A percentile compares a stretch with the other conserved stretches of the same genome.
These are phyloP conservation scores for Acanthamoeba royreba DNA, from an alignment of 208 protist genomes.

Conservation along the genomic window DNA sequence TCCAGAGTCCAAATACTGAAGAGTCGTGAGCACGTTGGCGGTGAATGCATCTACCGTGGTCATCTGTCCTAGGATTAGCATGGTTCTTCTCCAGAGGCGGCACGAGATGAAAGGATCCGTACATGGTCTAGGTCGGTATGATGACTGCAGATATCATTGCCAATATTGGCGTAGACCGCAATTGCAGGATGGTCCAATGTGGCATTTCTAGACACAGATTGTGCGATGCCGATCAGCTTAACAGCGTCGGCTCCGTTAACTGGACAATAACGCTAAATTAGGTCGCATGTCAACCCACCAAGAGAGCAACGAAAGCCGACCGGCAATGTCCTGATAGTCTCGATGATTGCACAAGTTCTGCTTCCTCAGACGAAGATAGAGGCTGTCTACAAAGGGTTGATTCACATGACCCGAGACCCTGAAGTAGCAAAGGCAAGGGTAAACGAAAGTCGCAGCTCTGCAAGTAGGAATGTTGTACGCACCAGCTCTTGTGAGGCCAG, in stretches of 20 bases:
- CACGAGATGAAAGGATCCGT: not conserved
- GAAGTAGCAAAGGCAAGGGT: conserved; percentile 6
- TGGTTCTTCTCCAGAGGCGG: too few species aligned
- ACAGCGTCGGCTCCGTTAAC: conserved; percentile 78
- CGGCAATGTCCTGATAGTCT: conserved; percentile 81
- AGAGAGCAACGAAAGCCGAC: not conserved
- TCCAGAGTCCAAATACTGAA: conserved; percentile 60
- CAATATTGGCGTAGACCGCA: conserved; percentile 76
- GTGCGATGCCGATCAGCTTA: conserved; percentile 56
- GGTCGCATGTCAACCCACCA: not conserved
- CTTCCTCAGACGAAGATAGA: conserved; percentile 73
- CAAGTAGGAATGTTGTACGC: not conserved
- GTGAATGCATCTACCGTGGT: conserved; percentile 19
- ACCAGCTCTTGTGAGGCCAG: conserved; percentile 68
- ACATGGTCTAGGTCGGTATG: not conserved
- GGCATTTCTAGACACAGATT: conserved; percentile 59
- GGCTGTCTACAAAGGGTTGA: conserved; percentile 50
- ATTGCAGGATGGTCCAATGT: conserved; percentile 66
- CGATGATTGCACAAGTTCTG: conserved; percentile 79
- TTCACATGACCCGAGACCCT: conserved; percentile 62
- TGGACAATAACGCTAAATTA: not conserved
- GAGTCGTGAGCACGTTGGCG: not conserved
- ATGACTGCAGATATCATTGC: conserved; percentile 78
- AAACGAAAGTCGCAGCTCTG: not conserved
- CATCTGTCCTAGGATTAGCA: not conserved